These are phyloP conservation scores for Diaporthe sp. DNA, from an alignment of 2,329 filamentous ascomycete species.

Conservation along the genomic window DNA sequence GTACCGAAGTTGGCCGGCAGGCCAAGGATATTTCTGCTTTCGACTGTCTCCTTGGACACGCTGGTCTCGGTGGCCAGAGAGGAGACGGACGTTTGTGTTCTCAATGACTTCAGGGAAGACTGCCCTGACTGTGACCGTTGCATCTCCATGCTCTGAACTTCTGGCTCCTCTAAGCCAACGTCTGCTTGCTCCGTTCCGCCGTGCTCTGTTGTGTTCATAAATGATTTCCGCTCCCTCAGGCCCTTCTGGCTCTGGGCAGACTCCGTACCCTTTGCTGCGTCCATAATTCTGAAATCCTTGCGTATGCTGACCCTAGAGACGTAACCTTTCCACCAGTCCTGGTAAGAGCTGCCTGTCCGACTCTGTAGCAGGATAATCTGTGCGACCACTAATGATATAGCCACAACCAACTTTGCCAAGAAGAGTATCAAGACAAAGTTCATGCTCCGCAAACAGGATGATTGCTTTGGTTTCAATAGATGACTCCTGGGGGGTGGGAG, in stretches of 20 bases:
- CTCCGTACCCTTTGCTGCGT: constrained; percentile 28
- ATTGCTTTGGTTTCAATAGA: not conserved
- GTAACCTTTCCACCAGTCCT: constrained; percentile 12
- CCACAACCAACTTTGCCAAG: constrained; percentile 32
- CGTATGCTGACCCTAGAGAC: constrained; percentile 17
- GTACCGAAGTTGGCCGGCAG: constrained; percentile 81
- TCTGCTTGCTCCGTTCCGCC: not conserved
- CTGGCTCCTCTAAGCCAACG: not conserved
- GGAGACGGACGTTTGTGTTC: not conserved
- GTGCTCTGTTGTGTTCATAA: constrained; percentile 29
- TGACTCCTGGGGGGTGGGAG: not conserved
- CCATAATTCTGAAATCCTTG: constrained; percentile 33
- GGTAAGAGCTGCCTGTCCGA: constrained; percentile 1
- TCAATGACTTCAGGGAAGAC: constrained; percentile 20
- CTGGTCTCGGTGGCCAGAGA: constrained; percentile 38
- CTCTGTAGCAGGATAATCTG: constrained; percentile 31
- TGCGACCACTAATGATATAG: constrained; percentile 26
- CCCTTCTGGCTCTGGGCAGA: constrained; percentile 27
- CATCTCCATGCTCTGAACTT: constrained; percentile 36
- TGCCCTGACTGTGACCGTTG: constrained; percentile 38
- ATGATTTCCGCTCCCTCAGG: constrained; percentile 38
- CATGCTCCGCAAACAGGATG: constrained; percentile 33
- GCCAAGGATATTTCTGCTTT: constrained; percentile 41
- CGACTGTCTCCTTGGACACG: constrained; percentile 20
- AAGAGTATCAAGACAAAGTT: constrained; percentile 40